Evolutionary conservation across 1,139 yeast genomes (phyloP).

Genomic region (Debaryomycetaceae sp.): DNA sequence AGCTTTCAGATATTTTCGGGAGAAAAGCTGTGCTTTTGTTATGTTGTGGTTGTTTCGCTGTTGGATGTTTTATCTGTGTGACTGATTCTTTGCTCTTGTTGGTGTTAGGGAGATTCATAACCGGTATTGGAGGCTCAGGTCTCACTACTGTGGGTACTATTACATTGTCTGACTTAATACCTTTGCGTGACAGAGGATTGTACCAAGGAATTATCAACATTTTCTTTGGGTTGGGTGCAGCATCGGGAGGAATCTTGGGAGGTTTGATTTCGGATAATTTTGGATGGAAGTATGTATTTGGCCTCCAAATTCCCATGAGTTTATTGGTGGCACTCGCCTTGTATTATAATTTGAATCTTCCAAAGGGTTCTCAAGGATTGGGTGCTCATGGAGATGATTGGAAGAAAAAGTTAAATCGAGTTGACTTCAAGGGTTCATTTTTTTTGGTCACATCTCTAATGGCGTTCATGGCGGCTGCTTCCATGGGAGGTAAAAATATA

Average conservation of each 20-base stretch:
- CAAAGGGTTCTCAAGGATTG: slow-evolving; percentile 48
- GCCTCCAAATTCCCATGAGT: slow-evolving; percentile 62
- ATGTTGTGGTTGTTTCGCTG: slow-evolving; percentile 34
- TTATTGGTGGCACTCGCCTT: slow-evolving; percentile 43
- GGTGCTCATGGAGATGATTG: slow-evolving; percentile 39
- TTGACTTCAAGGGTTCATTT: slow-evolving; percentile 73
- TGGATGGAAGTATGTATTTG: slow-evolving; percentile 74
- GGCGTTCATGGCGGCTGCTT: slow-evolving; percentile 58
- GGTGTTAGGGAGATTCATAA: slow-evolving; percentile 54
- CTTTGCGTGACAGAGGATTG: slow-evolving; percentile 50
- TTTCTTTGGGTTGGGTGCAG: slow-evolving; percentile 49
- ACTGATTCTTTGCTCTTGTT: slow-evolving; percentile 43
- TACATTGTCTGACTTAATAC: slow-evolving; percentile 50
- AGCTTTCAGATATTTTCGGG: slow-evolving; percentile 82
- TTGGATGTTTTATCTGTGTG: slow-evolving; percentile 41
- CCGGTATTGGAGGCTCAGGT: slow-evolving; percentile 61
- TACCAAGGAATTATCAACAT: slow-evolving; percentile 53
- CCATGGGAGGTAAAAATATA: slow-evolving; percentile 62
- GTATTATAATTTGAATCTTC: slow-evolving; percentile 37
- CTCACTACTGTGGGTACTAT: slow-evolving; percentile 50
- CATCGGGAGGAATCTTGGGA: slow-evolving; percentile 58
- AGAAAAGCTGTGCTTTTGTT: slow-evolving; percentile 46
- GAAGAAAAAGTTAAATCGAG: slow-evolving; percentile 45
- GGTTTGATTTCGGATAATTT: slow-evolving; percentile 66
- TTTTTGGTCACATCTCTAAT: slow-evolving; percentile 56